Base-by-base conservation (phyloP, 345 rosid genomes). In the Brassica incana region DNA sequence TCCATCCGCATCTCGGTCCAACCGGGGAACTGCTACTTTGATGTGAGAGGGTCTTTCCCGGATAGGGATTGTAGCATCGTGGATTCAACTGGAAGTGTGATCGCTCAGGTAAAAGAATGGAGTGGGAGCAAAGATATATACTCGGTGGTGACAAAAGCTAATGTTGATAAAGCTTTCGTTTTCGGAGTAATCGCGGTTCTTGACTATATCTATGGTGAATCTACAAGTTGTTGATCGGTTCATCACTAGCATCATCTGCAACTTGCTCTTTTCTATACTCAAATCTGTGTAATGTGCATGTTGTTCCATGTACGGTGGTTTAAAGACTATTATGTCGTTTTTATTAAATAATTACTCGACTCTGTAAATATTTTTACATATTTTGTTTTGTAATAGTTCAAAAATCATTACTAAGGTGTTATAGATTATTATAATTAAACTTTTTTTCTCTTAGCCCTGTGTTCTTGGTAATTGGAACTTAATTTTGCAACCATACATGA, bases 121-220 rank as follows among this genome's bases (percentile, higher is more conserved):
- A 86, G 73, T 81, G 78, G 66, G 1, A 88, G 82, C 68, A 88
- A 83, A 80, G 97, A 95, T 80, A 69, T 91, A 0, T 94, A 92
- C 18, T 84, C 88, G 50, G 89, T 95, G 1, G 77, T 74, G 15
- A 84, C 89, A 30, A 88, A 78, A 60, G 82, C 91, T 0, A 92
- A 84, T 11, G 75, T 87, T 0, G 97, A 92, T 83, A 90, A 89
- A 70, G 95, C 92, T 72, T 91, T 92, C 77, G 88, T 90, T 38
- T 84, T 88, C 7, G 97, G 97, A 43, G 82, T 95, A 7, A 80
- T 92, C 54, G 88, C 91, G 0, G 88, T 88, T 81, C 90, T 95
- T n/a, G 97, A 92, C 54, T 80, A 89, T 72, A 89, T 91, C 35
- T 67, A 89, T 60, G 94, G 92, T 32, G 93, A 90, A 85, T 95